Base-by-base conservation (phyloP, 495 filamentous ascomycete species). In the Trypethelium eluteriae region DNA sequence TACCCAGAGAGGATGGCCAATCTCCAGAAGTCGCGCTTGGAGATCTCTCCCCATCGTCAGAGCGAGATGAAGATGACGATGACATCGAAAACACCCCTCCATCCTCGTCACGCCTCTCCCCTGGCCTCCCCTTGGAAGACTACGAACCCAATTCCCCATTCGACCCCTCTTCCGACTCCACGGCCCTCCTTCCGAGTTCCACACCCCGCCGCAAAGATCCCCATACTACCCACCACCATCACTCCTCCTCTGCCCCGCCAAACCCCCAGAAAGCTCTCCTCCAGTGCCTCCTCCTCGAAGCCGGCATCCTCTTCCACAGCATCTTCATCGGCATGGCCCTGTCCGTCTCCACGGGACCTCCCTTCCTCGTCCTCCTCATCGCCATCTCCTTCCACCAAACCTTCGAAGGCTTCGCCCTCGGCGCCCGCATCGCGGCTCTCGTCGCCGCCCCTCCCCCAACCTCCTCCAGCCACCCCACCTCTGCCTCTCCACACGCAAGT, bases 341-440 rank as follows among this genome's bases (percentile, higher is more conserved):
- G 62, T 84, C 81, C 66, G 86, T 89, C 68, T 82, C 85, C 56
- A 83, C 82, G 5, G 81, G 75, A 68, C 81, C 85, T 3, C 83
- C 86, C 34, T 89, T 88, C 71, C 74, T 87, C 67, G 80, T 89
- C 11, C 81, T 92, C 6, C 81, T 90, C 1, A 77, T 89, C 34
- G 86, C 86, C 64, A 89, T 89, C 59, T 74, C 82, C 50, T 89
- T 89, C 80, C 86, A 89, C 71, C 83, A 89, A 74, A 86, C 85
- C 69, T 89, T 89, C 70, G 86, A 89, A 75, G 86, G 86, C 62
- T 83, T 89, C 18, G 86, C 85, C 35, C 81, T 89, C 0, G 86
- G 86, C 18, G 81, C 82, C 11, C 85, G 86, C 66, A 79, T 79
- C 47, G 72, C 75, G 49, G 74, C 32, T 81, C 81, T 84, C 2